Base-by-base conservation (phyloP, 257 asterid species). In the Fraxinus excelsior region DNA sequence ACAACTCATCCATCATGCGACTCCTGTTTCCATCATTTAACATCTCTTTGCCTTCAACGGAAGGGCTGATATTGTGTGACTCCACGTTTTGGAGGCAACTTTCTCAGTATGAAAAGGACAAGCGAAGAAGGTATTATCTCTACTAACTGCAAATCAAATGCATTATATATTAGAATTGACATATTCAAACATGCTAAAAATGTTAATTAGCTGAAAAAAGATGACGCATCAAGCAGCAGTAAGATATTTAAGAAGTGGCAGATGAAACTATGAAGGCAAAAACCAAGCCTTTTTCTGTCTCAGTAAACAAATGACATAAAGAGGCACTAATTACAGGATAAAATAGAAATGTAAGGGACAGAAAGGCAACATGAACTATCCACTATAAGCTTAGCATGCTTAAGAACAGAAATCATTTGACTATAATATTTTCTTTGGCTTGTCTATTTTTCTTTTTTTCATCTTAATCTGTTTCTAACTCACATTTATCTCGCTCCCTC, bases 71-170 rank as follows among this genome's bases (percentile, higher is more conserved):
- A 94, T 26, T 94, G 97, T 14, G 97, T 92, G 78, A 91, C 87
- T 60, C 97, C 96, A 23, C 97, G 97, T 80, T 88, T 94, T 25
- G 98, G 98, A 67, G 98, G 98, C 86, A 94, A 76, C 87, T 94
- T 94, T 87, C 98, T 84, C 95, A 94, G 84, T 79, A 94, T 94
- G 89, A 92, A 94, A 81, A 94, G 98, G 70, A 94, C 97, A 11
- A 94, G 96, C 0, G 97, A 85, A 60, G 98, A 94, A 26, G 98
- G 98, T 78, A 92, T 70, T 81, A 94, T 91, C 85, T 94, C 98
- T 82, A 88, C 96, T 56, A 94, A 85, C 97, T 94, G 96, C 72
- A 80, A 69, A 53, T 71, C 37, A 49, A 49, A 73, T 21, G n/a
- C 42, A 62, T 9, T 19, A 38, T 42, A 51, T 35, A 28, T 16